These are phyloP conservation scores for Pseudogymnoascus sp. DNA, from an alignment of 2,329 filamentous ascomycete species.

Conservation along the genomic window DNA sequence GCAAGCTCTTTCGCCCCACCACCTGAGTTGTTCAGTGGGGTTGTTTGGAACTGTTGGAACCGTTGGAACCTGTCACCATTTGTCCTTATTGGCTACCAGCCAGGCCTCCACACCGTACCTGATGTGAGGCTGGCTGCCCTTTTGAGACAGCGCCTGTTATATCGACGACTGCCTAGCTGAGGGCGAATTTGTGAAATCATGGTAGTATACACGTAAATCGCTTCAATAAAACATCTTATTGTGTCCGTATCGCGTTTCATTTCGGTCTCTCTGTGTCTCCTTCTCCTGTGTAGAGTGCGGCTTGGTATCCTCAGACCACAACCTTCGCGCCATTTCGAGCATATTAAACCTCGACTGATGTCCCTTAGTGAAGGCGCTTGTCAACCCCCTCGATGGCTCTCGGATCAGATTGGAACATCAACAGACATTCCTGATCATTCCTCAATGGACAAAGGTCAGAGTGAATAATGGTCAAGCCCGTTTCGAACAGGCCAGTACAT, in stretches of 20 bases:
- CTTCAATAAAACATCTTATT: background rate
- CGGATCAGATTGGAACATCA: background rate
- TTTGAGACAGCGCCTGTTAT: background rate
- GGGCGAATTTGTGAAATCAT: background rate
- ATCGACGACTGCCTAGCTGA: background rate
- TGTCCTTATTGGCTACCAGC: background rate
- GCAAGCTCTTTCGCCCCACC: background rate
- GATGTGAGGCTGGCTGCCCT: background rate
- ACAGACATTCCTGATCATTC: background rate
- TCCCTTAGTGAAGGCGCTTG: background rate
- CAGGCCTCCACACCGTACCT: background rate
- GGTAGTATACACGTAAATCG: background rate
- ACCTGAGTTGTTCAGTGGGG: conserved; percentile 2
- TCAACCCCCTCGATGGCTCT: background rate
- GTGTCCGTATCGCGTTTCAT: background rate
- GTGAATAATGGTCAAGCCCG: background rate
- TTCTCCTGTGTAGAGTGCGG: background rate
- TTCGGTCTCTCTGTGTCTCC: background rate
- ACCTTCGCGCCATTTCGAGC: background rate
- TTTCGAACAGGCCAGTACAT: background rate
- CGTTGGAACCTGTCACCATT: background rate
- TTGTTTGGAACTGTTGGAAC: background rate
- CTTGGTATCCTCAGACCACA: background rate
- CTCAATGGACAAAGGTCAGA: background rate
- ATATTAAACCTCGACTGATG: background rate